Conservation (phyloP, 208 protist genomes). For the Angomonas ambiguus region DNA sequence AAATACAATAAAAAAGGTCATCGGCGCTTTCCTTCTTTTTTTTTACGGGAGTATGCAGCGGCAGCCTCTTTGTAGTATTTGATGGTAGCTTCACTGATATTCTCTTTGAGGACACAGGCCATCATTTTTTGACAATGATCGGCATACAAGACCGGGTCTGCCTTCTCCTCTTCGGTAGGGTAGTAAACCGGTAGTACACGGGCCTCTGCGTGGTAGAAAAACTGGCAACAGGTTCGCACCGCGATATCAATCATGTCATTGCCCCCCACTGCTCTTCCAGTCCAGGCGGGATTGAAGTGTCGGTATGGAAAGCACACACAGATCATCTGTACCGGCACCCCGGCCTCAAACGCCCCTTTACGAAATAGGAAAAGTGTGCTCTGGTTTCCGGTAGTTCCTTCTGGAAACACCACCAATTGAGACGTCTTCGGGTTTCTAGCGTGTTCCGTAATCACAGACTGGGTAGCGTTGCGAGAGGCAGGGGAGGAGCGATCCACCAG, state of each 20-base stretch:
- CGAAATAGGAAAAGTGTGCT: constrained; percentile 75
- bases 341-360: constrained; percentile 82
- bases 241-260: constrained; percentile 60
- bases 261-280: constrained; percentile 57
- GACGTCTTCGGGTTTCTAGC: constrained; percentile 39
- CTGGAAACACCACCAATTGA: constrained; percentile 86
- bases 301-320: constrained; percentile 79
- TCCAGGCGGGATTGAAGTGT: constrained; percentile 89
- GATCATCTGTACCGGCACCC: constrained; percentile 84
- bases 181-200: constrained; percentile 81
- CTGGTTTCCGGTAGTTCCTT: constrained; percentile 83
- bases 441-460: constrained; percentile 48
- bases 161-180: constrained; percentile 77
- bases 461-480: constrained; percentile 46
- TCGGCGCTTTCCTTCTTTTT: constrained; percentile 8
- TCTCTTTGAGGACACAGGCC: constrained; percentile 53
- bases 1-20: not conserved
- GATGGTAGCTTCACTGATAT: constrained; percentile 61
- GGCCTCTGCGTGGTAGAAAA: constrained; percentile 78
- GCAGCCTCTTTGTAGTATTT: constrained; percentile 49
- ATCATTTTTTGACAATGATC: constrained; percentile 84
- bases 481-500: constrained; percentile 67
- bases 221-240: constrained; percentile 75
- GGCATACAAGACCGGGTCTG: constrained; percentile 67
- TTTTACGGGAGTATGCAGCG: constrained; percentile 21